Conservation (phyloP, 2,329 filamentous ascomycete genomes). For the Sodiomyces alkalinus region DNA sequence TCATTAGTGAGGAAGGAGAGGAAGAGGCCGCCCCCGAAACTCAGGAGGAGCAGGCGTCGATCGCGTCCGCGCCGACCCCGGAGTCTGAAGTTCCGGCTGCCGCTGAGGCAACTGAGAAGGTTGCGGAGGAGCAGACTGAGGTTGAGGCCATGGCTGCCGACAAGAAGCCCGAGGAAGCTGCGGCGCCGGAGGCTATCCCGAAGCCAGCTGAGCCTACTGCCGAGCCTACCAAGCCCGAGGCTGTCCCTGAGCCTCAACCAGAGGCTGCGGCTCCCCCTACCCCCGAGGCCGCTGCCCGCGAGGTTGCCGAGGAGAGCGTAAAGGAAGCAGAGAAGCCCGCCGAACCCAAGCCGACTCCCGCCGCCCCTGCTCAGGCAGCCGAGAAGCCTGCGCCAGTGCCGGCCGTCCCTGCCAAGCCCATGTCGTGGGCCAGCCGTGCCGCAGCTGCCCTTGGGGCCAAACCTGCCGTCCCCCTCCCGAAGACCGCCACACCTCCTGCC, state of each 20-base stretch:
- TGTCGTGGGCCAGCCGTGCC: conserved; percentile 61
- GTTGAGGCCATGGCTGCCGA: conserved; percentile 44
- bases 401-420: conserved; percentile 40
- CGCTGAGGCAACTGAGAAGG: conserved; percentile 17
- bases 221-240: conserved; percentile 8
- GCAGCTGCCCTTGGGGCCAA: conserved; percentile 39
- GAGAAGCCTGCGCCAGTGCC: conserved; percentile 30
- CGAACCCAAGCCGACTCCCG: conserved; percentile 41
- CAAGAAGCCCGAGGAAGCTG: conserved; percentile 58
- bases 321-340: conserved; percentile 53
- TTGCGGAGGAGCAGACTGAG: conserved; percentile 8
- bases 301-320: conserved; percentile 38
- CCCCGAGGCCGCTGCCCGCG: conserved; percentile 33
- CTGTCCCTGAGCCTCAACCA: conserved; percentile 19
- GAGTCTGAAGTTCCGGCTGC: conserved; percentile 18
- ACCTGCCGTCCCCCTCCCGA: conserved; percentile 38
- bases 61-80: conserved; percentile 22
- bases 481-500: conserved; percentile 36
- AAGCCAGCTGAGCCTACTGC: conserved; percentile 20
- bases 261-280: conserved; percentile 21
- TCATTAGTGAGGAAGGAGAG: conserved; percentile 72
- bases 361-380: conserved; percentile 30
- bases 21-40: conserved; percentile 35
- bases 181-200: conserved; percentile 17
- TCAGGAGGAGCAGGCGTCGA: conserved; percentile 18